Percentiles rank a stretch among this genome's conserved stretches.
Conservation (phyloP, 1,284 basidiomycete genomes). For the Puccinia novopanici region DNA sequence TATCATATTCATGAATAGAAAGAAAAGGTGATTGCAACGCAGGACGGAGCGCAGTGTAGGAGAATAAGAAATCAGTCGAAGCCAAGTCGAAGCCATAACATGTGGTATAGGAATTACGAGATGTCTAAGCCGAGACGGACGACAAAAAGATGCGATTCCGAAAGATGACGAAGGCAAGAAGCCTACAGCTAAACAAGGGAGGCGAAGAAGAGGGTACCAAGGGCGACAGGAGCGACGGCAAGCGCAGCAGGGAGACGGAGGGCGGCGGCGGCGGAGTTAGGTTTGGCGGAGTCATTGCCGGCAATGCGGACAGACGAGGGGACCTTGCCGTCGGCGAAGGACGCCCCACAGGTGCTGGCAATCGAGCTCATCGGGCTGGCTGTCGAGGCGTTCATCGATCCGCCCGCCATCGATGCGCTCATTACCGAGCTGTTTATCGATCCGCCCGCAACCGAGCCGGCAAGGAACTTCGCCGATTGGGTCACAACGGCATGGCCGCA, state of each 20-base stretch:
- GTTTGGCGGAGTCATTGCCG: not conserved
- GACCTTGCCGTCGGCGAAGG: constrained; percentile 20
- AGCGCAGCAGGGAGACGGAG: not conserved
- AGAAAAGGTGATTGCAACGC: no score
- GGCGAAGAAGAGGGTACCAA: not conserved
- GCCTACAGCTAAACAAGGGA: not conserved
- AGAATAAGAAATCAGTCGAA: no score
- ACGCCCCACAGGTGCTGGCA: constrained; percentile 18
- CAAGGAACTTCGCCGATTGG: not conserved
- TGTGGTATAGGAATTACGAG: no score
- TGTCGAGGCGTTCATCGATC: not conserved
- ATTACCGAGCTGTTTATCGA: not conserved
- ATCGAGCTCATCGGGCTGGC: not conserved
- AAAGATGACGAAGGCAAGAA: no score
- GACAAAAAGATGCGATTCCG: no score
- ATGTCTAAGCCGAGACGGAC: no score
- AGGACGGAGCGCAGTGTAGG: no score
- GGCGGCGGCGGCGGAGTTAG: not conserved
- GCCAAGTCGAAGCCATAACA: no score
- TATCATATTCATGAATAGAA: no score
- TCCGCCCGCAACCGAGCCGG: not conserved
- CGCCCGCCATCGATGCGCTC: no score
- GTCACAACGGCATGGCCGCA: constrained; percentile 31
- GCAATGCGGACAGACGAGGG: constrained; percentile 24
- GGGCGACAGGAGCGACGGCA: not conserved